A percentile compares a stretch with the other conserved stretches of the same genome.
These are phyloP conservation scores for Gaultheria prostrata DNA, from an alignment of 148 eudicot genomes.

Conservation along the genomic window DNA sequence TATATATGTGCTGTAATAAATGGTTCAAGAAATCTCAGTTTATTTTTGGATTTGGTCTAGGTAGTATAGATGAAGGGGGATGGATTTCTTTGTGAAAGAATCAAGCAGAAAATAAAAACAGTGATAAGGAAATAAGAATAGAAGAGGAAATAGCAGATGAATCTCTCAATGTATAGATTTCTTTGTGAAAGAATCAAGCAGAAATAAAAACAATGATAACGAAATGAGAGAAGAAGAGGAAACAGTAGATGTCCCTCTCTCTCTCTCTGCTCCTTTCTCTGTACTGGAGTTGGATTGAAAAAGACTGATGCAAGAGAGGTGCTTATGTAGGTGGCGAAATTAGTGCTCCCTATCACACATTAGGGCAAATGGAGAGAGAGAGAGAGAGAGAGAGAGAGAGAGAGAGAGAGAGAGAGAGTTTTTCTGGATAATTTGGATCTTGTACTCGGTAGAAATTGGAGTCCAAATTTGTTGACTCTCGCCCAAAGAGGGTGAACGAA, in stretches of 20 bases:
- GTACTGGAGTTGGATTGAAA: neutral
- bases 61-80: conserved; percentile 10
- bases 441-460: too few species aligned
- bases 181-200: neutral
- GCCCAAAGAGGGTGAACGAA: too few species aligned
- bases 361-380: conserved; percentile 14
- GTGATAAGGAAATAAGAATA: neutral
- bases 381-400: neutral
- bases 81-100: conserved; percentile 1
- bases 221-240: too few species aligned
- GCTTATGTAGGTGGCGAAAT: conserved; percentile 8
- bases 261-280: neutral
- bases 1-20: conserved; percentile 7
- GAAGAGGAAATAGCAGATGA: neutral
- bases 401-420: neutral
- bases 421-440: neutral
- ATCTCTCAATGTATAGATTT: neutral
- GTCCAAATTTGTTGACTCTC: too few species aligned
- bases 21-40: neutral
- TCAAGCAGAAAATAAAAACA: neutral
- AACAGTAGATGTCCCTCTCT: neutral
- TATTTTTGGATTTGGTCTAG: neutral
- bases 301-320: conserved; percentile 1
- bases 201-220: too few species aligned
- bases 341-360: neutral